Evolutionary conservation across 495 filamentous ascomycete species (phyloP).

Genomic region (Talaromyces liani): DNA sequence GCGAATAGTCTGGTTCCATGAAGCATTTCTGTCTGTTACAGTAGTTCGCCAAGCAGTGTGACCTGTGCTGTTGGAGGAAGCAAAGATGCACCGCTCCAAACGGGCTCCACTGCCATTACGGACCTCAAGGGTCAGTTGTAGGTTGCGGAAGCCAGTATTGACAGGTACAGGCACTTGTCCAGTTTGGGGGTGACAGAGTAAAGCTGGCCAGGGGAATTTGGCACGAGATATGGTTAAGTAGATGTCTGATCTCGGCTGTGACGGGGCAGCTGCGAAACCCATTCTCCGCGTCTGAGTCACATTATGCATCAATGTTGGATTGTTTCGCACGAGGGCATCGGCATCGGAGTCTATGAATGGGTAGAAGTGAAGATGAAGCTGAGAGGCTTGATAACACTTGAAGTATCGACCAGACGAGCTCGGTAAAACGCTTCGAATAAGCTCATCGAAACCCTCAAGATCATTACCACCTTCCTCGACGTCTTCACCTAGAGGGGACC

Average conservation of each 20-base stretch:
- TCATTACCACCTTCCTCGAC: constrained; percentile 44
- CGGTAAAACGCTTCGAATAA: constrained; percentile 67
- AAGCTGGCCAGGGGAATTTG: constrained; percentile 63
- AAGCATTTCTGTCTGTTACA: constrained; percentile 65
- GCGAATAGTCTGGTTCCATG: constrained; percentile 82
- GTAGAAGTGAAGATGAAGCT: constrained; percentile 67
- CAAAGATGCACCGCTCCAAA: constrained; percentile 79
- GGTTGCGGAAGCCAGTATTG: constrained; percentile 55
- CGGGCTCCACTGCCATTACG: constrained; percentile 68
- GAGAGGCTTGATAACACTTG: constrained; percentile 60
- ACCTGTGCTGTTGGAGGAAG: constrained; percentile 67
- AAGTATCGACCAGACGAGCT: constrained; percentile 66
- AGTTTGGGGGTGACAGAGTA: constrained; percentile 71
- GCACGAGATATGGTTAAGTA: constrained; percentile 80
- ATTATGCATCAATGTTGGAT: constrained; percentile 79
- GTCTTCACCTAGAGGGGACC: constrained; percentile 56
- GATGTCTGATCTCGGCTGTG: constrained; percentile 82
- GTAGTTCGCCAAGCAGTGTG: constrained; percentile 83
- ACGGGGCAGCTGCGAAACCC: constrained; percentile 91
- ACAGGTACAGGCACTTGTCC: constrained; percentile 64
- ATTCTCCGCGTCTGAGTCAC: constrained; percentile 76
- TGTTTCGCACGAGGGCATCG: constrained; percentile 70
- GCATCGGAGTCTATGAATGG: constrained; percentile 70
- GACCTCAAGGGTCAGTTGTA: constrained; percentile 87
- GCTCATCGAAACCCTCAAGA: constrained; percentile 63